phyloP scores from a whole-genome alignment of 1,284 basidiomycete genomes.

The Cutaneotrichosporon spelunceum region DNA sequence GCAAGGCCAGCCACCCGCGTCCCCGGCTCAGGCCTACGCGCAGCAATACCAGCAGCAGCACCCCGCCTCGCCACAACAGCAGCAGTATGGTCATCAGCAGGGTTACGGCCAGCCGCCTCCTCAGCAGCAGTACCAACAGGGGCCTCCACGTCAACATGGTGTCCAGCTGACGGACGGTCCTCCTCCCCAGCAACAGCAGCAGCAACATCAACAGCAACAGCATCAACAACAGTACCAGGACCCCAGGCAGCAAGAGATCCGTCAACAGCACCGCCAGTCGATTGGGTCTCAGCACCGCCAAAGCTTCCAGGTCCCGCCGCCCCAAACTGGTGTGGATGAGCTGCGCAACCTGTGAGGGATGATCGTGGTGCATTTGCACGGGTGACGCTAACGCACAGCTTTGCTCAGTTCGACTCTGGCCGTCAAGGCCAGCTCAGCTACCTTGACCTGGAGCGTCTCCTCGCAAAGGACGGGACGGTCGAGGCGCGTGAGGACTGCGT shows the following conservation, averaged over 20 bases:
- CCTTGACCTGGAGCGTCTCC: conserved; percentile 45
- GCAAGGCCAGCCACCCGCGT: conserved; percentile 2
- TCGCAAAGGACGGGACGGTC: conserved; percentile 50
- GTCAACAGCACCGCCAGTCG: conserved; percentile 18
- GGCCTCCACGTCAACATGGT: conserved; percentile 20
- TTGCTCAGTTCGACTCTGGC: conserved; percentile 45
- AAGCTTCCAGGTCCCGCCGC: conserved; percentile 11
- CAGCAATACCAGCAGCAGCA: conserved; percentile 6
- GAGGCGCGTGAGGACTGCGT: conserved; percentile 52
- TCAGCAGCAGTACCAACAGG: conserved; percentile 7
- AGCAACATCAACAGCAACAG: conserved; percentile 17
- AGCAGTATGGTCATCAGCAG: conserved; percentile 9
- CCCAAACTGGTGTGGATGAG: conserved; percentile 30
- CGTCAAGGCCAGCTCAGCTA: conserved; percentile 45
- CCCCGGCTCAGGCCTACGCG: not conserved
- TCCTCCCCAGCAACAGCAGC: conserved; percentile 20
- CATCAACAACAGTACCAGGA: conserved; percentile 17
- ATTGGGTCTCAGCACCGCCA: conserved; percentile 19
- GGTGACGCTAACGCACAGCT: conserved; percentile 29
- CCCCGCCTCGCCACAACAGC: conserved; percentile 6
- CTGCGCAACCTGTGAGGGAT: conserved; percentile 37
- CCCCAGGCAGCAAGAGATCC: conserved; percentile 1
- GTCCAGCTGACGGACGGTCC: conserved; percentile 9
- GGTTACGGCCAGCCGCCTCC: not conserved
- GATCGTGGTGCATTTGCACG: not conserved